These are phyloP conservation scores for Nothophoma quercina DNA, from an alignment of 2,329 filamentous ascomycete genomes.

Conservation along the genomic window DNA sequence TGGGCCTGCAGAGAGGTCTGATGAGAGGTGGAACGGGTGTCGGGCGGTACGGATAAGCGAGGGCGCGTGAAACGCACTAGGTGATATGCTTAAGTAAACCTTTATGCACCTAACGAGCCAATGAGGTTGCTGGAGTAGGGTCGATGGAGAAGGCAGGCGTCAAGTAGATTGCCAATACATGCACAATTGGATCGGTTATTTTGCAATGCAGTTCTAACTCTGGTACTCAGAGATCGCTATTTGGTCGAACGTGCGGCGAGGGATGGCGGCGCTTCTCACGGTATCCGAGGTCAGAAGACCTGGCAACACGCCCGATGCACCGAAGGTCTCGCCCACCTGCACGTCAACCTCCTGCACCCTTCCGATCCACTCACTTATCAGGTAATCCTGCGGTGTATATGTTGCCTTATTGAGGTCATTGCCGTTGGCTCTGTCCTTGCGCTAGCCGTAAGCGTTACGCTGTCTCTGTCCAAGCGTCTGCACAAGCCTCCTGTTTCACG, in stretches of 20 bases:
- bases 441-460: conserved; percentile 21
- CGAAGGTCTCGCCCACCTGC: conserved; percentile 9
- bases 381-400: conserved; percentile 7
- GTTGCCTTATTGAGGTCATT: conserved; percentile 12
- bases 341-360: conserved; percentile 17
- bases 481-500: conserved; percentile 28
- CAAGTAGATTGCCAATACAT: conserved; percentile 21
- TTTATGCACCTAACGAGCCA: conserved; percentile 36
- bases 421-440: conserved; percentile 12
- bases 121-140: conserved; percentile 6
- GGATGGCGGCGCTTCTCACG: conserved; percentile 11
- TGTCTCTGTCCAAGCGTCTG: conserved; percentile 21
- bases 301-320: conserved; percentile 6
- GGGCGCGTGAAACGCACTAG: conserved; percentile 40
- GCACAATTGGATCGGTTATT: conserved; percentile 16
- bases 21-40: conserved; percentile 27
- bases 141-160: conserved; percentile 19
- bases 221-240: conserved; percentile 1
- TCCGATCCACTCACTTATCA: conserved; percentile 13
- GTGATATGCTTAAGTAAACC: conserved; percentile 25
- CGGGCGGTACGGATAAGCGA: conserved; percentile 26
- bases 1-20: conserved; percentile 17
- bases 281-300: conserved; percentile 11
- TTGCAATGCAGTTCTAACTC: conserved; percentile 7
- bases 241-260: background rate